Evolutionary conservation across 768 basidiomycete genomes (phyloP).

Genomic region (Goffeauzyma gilvescens): DNA sequence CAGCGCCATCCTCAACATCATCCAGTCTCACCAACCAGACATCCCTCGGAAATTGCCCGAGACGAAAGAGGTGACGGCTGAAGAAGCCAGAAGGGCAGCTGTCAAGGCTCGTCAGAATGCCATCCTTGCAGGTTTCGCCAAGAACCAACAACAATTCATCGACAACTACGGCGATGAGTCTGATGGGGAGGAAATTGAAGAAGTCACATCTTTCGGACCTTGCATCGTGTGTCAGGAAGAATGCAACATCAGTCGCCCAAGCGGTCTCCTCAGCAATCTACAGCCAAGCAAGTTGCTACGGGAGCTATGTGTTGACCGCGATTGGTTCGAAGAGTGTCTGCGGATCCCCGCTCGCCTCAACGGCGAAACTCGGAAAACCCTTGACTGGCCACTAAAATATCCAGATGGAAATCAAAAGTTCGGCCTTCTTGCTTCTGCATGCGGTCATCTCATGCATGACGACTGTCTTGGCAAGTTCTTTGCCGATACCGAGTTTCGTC

Average conservation of each 20-base stretch:
- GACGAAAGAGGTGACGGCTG: constrained; percentile 37
- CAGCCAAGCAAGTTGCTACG: constrained; percentile 75
- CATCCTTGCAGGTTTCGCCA: constrained; percentile 89
- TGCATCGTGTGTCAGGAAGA: constrained; percentile 98
- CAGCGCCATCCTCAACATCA: constrained; percentile 51
- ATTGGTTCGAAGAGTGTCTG: constrained; percentile 53
- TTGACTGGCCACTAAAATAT: constrained; percentile 20
- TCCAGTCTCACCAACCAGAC: constrained; percentile 40
- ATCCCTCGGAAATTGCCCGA: constrained; percentile 1
- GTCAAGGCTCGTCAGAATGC: constrained; percentile 80
- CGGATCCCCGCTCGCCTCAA: constrained; percentile 50
- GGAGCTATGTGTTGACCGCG: constrained; percentile 43
- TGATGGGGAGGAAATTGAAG: constrained; percentile 32
- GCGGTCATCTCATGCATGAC: constrained; percentile 93
- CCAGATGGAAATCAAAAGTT: constrained; percentile 47
- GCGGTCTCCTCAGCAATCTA: constrained; percentile 68
- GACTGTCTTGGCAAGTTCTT: constrained; percentile 85
- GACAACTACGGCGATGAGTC: constrained; percentile 44
- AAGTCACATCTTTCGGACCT: constrained; percentile 52
- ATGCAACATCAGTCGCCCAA: constrained; percentile 49
- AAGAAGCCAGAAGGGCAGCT: constrained; percentile 55
- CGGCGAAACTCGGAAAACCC: constrained; percentile 24
- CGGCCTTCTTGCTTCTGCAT: constrained; percentile 69
- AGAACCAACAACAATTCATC: constrained; percentile 71
- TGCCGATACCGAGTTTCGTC: constrained; percentile 64